Conservation (phyloP, 2,329 filamentous ascomycete genomes). For the Claviceps sp. region DNA sequence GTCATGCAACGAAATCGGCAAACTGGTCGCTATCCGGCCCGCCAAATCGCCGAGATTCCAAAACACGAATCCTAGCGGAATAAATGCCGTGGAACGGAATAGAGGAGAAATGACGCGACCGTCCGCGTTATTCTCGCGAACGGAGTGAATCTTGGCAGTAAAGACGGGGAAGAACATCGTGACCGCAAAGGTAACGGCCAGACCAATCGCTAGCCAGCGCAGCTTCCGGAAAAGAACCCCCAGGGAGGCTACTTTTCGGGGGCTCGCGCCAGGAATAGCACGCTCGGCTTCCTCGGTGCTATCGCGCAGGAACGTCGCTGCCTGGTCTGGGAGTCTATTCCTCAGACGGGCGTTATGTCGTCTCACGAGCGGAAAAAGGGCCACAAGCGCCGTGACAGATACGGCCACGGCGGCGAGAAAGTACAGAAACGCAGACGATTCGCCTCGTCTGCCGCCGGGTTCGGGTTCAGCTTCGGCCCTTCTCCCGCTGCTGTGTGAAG, state of each 20-base stretch:
- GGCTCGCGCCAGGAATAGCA: slow-evolving; percentile 12
- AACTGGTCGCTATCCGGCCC: slow-evolving; percentile 57
- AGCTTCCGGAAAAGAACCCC: slow-evolving; percentile 61
- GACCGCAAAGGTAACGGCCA: slow-evolving; percentile 68
- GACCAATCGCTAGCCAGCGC: slow-evolving; percentile 59
- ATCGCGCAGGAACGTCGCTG: slow-evolving; percentile 34
- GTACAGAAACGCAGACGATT: slow-evolving; percentile 67
- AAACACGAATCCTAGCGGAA: slow-evolving; percentile 78
- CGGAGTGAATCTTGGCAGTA: slow-evolving; percentile 50
- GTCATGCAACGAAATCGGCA: slow-evolving; percentile 42
- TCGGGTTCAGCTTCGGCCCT: neutral
- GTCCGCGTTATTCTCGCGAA: slow-evolving; percentile 17
- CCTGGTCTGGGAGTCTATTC: slow-evolving; percentile 29
- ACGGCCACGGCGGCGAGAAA: slow-evolving; percentile 79
- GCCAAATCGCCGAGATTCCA: slow-evolving; percentile 85
- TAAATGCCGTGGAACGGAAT: slow-evolving; percentile 64
- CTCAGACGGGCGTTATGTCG: slow-evolving; percentile 40
- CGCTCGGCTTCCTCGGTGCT: slow-evolving; percentile 41
- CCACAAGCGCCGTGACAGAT: slow-evolving; percentile 54
- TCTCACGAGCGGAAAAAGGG: slow-evolving; percentile 60
- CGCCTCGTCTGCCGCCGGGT: slow-evolving; percentile 9
- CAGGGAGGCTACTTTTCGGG: slow-evolving; percentile 42
- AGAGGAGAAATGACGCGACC: slow-evolving; percentile 37
- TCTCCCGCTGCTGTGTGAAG: neutral
- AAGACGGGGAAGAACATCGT: slow-evolving; percentile 96